A percentile compares a stretch with the other conserved stretches of the same genome.
Conservation (phyloP, 75 land plant genomes). For the Picea sitchensis region DNA sequence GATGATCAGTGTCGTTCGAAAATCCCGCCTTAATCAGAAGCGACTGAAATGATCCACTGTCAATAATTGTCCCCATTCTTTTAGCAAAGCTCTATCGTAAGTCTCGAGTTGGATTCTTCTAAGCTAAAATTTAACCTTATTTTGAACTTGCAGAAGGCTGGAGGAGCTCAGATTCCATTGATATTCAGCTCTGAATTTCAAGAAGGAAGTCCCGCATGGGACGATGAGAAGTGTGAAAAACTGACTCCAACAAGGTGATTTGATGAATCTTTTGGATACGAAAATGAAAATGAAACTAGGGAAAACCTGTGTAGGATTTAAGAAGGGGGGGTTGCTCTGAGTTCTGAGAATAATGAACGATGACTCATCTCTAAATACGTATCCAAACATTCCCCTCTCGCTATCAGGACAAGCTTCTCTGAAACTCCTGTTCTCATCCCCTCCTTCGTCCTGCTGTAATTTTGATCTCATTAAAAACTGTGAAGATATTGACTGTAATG, state of each 20-base stretch:
- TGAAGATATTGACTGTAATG: too few relatives aligned
- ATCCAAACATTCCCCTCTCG: too few relatives aligned
- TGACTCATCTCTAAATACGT: neutral
- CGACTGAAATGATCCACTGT: neutral
- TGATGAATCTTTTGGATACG: neutral
- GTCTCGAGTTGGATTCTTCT: too few relatives aligned
- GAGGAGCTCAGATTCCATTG: too few relatives aligned
- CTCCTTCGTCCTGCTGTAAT: too few relatives aligned
- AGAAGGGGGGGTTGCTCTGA: neutral
- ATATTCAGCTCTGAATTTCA: neutral
- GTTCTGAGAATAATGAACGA: neutral
- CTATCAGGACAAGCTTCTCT: too few relatives aligned
- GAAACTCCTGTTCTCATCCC: too few relatives aligned
- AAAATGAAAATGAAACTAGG: neutral
- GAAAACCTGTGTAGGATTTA: neutral
- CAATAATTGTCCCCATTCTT: neutral
- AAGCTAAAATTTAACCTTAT: neutral
- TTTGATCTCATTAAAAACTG: too few relatives aligned
- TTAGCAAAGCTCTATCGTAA: neutral
- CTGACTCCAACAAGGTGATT: neutral
- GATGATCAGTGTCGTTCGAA: constrained; percentile 12
- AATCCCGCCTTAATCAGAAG: neutral
- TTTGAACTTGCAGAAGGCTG: neutral
- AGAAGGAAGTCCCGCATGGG: neutral
- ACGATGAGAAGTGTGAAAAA: neutral